Base-by-base conservation (phyloP, 2,329 filamentous ascomycete species). In the Diaporthe vexans region DNA sequence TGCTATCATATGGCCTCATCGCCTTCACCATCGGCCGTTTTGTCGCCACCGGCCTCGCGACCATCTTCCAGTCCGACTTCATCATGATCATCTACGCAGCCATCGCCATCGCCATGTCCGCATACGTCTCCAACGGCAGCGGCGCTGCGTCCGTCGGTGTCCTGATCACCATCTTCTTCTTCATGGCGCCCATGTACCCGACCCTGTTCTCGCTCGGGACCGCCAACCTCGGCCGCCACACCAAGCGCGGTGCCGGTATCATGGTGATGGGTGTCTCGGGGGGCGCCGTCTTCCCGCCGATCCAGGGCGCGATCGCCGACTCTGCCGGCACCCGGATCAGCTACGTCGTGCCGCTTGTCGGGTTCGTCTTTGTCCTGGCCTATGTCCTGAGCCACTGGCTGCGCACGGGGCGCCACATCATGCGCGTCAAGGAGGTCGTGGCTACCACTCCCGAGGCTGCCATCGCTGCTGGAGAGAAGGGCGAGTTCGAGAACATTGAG, bases 1-100 rank as follows among this genome's bases (percentile, higher is more conserved):
- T 91, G 33, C 85, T 91, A 15, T 89, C 90, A 15, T 86, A 89
- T 2, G 89, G 88, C 0, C 90, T 92, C 79, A 90, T 89, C 46
- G 83, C 88, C 24, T 92, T 91, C 75, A 89, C 90, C 2, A 80
- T 90, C 21, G 90, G 90, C 58, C 87, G 90, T 7, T 92, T 92
- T 81, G 80, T 86, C 29, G 63, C 63, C n/a, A 89, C 88, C 3
- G 86, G 86, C n/a, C 87, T 92, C 77, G 80, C 88, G 7, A 79
- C 81, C 11, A 91, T 89, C 81, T 85, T 92, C 73, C 84, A 82
- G 0, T 77, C 85, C 29, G 87, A 87, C 78, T 87, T 90, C 77
- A 79, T 91, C 73, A 91, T 92, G 81, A 83, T 88, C 69, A 54
- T 68, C 33, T 68, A 68, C 63, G 48, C 63, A 4, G 43, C 56